Percentiles rank a stretch among this genome's conserved stretches.
Evolutionary conservation across 1,284 basidiomycete species (phyloP).

Genomic region (Thelephora terrestris): DNA sequence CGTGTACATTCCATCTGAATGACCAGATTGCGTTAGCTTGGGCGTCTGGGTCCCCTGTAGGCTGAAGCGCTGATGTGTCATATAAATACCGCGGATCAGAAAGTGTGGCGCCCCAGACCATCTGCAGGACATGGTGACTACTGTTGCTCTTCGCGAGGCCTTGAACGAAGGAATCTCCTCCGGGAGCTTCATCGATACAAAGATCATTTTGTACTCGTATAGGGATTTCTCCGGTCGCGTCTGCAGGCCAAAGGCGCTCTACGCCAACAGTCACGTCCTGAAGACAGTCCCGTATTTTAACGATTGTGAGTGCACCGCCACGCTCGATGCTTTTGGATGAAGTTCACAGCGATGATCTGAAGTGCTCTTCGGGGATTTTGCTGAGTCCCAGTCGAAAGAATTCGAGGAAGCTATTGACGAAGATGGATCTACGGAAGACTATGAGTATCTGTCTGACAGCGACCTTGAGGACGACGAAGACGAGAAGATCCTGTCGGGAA

Average conservation of each 20-base stretch:
- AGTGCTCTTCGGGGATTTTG: background rate
- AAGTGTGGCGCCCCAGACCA: too few relatives aligned
- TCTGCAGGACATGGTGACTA: too few relatives aligned
- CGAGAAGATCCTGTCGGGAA: background rate
- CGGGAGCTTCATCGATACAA: background rate
- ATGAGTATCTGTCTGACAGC: background rate
- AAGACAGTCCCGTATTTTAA: background rate
- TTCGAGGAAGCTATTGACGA: background rate
- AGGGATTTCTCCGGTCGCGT: background rate
- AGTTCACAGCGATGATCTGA: background rate
- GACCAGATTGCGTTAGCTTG: background rate
- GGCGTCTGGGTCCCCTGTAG: too few relatives aligned
- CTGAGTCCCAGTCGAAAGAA: background rate
- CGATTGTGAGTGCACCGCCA: background rate
- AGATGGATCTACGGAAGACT: background rate
- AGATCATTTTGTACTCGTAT: background rate
- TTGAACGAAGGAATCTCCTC: background rate
- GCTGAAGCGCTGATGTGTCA: too few relatives aligned
- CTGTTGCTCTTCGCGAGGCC: background rate
- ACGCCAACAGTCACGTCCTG: background rate
- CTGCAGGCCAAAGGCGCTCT: background rate
- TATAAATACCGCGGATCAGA: background rate
- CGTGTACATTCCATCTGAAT: too few relatives aligned
- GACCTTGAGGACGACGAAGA: background rate
- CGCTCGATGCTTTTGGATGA: background rate